Conservation (phyloP, 305 asterid genomes). For the Plantago rigida region DNA sequence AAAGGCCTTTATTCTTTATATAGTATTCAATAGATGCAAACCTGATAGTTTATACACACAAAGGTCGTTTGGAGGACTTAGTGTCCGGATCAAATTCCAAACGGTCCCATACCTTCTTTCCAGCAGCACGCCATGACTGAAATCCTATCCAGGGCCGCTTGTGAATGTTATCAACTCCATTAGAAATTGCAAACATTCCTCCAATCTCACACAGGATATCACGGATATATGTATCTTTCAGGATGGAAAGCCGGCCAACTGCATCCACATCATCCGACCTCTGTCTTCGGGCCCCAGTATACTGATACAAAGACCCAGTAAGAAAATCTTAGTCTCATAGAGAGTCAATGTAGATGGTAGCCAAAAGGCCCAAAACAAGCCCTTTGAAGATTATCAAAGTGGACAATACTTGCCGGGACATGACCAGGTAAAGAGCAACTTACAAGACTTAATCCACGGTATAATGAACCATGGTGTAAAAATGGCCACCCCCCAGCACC, state of each 20-base stretch:
- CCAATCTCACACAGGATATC: slow-evolving; percentile 85
- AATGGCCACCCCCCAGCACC: slow-evolving; percentile 96
- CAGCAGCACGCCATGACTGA: slow-evolving; percentile 97
- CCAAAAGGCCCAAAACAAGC: too few relatives aligned
- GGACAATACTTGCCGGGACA: slow-evolving; percentile 4
- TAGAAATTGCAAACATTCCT: slow-evolving; percentile 89
- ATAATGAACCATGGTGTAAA: slow-evolving; percentile 90
- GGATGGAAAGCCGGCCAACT: slow-evolving; percentile 69
- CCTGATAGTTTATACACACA: too few relatives aligned
- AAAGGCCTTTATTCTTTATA: too few relatives aligned
- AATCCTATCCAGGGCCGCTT: slow-evolving; percentile 97
- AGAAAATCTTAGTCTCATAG: background rate
- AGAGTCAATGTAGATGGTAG: too few relatives aligned
- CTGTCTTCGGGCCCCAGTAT: slow-evolving; percentile 54
- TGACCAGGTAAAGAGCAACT: slow-evolving; percentile 33
- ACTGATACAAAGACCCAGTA: slow-evolving; percentile 41
- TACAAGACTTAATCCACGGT: slow-evolving; percentile 96
- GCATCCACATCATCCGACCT: slow-evolving; percentile 95
- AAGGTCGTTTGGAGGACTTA: too few relatives aligned
- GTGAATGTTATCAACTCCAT: slow-evolving; percentile 69
- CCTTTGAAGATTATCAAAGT: background rate
- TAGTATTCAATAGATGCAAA: too few relatives aligned
- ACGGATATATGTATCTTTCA: slow-evolving; percentile 72
- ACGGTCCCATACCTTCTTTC: slow-evolving; percentile 49
- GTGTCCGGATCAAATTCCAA: too few relatives aligned